These are phyloP conservation scores for Crotalaria pallida DNA, from an alignment of 306 rosid species.

Conservation along the genomic window DNA sequence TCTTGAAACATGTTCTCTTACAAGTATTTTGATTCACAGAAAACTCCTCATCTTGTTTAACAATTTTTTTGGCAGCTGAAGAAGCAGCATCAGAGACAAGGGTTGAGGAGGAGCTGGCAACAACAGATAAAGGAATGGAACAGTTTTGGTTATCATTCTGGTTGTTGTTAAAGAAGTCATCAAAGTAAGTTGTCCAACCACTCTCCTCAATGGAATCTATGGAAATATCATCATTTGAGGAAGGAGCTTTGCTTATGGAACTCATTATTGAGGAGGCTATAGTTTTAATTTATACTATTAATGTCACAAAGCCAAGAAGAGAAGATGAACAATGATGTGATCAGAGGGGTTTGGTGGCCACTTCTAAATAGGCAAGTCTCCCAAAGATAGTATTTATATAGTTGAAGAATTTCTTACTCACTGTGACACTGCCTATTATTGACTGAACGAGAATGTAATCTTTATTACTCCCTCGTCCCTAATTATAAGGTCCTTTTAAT, in stretches of 20 bases:
- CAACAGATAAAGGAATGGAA: conserved; percentile 23
- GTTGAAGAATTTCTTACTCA: not conserved
- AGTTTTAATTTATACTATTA: not conserved
- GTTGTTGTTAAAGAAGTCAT: conserved; percentile 45
- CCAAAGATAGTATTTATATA: conserved; percentile 15
- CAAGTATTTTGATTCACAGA: not conserved
- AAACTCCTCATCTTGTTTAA: not conserved
- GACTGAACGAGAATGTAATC: too few relatives aligned
- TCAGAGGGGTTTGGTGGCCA: conserved; percentile 32
- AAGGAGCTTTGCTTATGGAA: conserved; percentile 28
- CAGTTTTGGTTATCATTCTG: not conserved
- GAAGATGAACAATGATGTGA: not conserved
- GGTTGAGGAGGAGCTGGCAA: conserved; percentile 22
- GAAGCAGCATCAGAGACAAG: conserved; percentile 55
- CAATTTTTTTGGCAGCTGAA: conserved; percentile 20
- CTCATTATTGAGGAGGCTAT: conserved; percentile 23
- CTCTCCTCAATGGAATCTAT: conserved; percentile 51
- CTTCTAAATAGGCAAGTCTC: conserved; percentile 27
- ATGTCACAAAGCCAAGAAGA: conserved; percentile 10
- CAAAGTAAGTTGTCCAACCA: conserved; percentile 77
- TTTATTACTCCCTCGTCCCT: too few relatives aligned
- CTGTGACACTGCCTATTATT: too few relatives aligned
- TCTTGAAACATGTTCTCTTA: conserved; percentile 33
- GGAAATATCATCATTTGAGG: conserved; percentile 18
- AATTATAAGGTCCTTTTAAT: too few relatives aligned